Conservation (phyloP, 2,329 filamentous ascomycete genomes). For the Tolypocladium amazonense region DNA sequence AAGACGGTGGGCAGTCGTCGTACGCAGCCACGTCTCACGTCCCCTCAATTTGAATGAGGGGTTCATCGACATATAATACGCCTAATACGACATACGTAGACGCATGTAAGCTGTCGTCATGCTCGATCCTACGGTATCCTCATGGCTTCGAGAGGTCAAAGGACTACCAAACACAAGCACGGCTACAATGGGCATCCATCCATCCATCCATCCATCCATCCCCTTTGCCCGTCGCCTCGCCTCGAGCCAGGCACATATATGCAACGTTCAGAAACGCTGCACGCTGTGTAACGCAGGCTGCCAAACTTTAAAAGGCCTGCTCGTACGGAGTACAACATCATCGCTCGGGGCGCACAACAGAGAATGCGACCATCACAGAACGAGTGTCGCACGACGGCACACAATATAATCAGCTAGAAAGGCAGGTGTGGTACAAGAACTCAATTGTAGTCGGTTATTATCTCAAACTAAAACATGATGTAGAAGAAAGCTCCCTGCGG, state of each 20-base stretch:
- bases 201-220: background rate
- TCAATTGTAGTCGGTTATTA: background rate
- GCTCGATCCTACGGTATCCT: background rate
- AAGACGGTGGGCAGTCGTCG: background rate
- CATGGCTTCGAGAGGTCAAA: background rate
- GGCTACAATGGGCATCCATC: background rate
- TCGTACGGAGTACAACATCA: too few species aligned
- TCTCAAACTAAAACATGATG: background rate
- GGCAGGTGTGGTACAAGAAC: background rate
- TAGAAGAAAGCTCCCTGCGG: background rate
- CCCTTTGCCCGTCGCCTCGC: background rate
- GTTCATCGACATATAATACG: background rate
- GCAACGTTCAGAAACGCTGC: too few species aligned
- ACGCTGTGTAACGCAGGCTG: background rate
- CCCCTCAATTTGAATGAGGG: background rate
- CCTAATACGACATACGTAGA: background rate
- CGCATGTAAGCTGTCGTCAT: background rate
- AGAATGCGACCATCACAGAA: too few species aligned
- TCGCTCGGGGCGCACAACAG: too few species aligned
- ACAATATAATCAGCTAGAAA: background rate
- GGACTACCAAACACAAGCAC: too few species aligned
- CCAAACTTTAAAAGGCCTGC: too few species aligned
- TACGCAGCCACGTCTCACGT: background rate
- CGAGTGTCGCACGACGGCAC: too few species aligned
- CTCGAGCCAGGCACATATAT: background rate